Conservation (phyloP, 768 basidiomycete genomes). For the Rhodosporidiobolus odoratus region DNA sequence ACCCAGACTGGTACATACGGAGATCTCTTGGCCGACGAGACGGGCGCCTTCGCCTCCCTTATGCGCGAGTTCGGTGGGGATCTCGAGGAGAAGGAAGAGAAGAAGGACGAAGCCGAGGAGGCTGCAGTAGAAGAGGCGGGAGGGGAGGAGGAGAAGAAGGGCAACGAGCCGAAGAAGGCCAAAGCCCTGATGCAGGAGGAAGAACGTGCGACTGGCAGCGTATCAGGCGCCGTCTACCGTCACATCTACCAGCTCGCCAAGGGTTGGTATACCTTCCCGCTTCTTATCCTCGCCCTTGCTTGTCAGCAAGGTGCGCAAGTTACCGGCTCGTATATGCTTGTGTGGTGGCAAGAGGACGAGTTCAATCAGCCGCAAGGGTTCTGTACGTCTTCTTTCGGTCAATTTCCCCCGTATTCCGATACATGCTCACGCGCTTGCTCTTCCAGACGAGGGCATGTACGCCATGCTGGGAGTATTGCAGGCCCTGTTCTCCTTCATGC, state of each 20-base stretch:
- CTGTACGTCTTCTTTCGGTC: conserved; percentile 47
- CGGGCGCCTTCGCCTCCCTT: conserved; percentile 68
- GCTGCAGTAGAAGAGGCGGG: conserved; percentile 1
- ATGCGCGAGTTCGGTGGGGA: conserved; percentile 58
- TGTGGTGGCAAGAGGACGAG: conserved; percentile 74
- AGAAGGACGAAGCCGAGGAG: conserved; percentile 19
- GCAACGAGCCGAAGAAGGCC: conserved; percentile 3
- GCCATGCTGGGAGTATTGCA: conserved; percentile 53
- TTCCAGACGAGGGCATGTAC: conserved; percentile 37
- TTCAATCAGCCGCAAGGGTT: conserved; percentile 62
- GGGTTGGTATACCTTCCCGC: conserved; percentile 61
- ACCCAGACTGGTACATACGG: conserved; percentile 74
- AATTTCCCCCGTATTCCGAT: too few species aligned
- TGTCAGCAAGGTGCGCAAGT: conserved; percentile 67
- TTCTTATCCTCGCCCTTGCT: conserved; percentile 59
- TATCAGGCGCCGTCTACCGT: conserved; percentile 45
- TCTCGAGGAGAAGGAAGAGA: conserved; percentile 42
- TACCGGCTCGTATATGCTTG: conserved; percentile 65
- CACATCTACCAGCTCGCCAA: conserved; percentile 66
- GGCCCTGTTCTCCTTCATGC: conserved; percentile 62
- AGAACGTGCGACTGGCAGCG: conserved; percentile 66
- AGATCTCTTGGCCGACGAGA: conserved; percentile 58
- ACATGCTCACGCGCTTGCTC: not conserved
- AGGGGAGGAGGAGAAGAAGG: not conserved
- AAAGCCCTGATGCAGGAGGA: conserved; percentile 71